Percentiles rank a stretch among this genome's conserved stretches.
Evolutionary conservation across 345 rosid species (phyloP).

Genomic region (Citrus unshiu): DNA sequence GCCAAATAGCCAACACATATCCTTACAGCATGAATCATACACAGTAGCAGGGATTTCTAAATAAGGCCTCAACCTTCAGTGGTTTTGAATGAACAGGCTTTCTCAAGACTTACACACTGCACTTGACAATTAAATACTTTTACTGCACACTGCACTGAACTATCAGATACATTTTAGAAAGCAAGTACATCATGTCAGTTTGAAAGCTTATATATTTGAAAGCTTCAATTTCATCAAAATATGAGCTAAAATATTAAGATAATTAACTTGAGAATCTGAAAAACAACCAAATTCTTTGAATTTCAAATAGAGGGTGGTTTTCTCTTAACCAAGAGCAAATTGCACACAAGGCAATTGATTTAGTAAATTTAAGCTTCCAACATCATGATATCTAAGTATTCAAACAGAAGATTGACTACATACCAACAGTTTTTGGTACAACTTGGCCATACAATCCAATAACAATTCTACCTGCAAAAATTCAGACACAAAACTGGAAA

Average conservation of each 20-base stretch:
- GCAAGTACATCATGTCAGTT: neutral
- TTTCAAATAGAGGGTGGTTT: neutral
- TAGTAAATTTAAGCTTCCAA: neutral
- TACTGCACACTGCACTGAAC: no score
- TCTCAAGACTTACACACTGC: neutral
- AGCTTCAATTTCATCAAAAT: neutral
- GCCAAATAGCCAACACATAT: neutral
- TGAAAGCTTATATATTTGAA: neutral
- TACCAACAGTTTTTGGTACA: conserved; percentile 96
- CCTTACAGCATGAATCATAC: neutral
- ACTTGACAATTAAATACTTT: neutral
- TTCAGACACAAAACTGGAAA: neutral
- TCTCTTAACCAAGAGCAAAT: neutral
- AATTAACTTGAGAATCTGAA: neutral
- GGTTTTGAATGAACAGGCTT: neutral
- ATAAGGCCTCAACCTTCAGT: neutral
- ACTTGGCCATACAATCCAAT: conserved; percentile 85
- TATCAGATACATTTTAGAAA: neutral
- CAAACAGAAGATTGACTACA: conserved; percentile 20
- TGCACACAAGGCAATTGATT: neutral
- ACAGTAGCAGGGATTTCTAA: neutral
- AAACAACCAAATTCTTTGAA: neutral
- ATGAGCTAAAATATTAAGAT: neutral
- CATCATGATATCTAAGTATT: neutral
- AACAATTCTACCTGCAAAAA: conserved; percentile 85